These are phyloP conservation scores for Phytophthora constricta DNA, from an alignment of 352 stramenopile genomes.

Conservation along the genomic window DNA sequence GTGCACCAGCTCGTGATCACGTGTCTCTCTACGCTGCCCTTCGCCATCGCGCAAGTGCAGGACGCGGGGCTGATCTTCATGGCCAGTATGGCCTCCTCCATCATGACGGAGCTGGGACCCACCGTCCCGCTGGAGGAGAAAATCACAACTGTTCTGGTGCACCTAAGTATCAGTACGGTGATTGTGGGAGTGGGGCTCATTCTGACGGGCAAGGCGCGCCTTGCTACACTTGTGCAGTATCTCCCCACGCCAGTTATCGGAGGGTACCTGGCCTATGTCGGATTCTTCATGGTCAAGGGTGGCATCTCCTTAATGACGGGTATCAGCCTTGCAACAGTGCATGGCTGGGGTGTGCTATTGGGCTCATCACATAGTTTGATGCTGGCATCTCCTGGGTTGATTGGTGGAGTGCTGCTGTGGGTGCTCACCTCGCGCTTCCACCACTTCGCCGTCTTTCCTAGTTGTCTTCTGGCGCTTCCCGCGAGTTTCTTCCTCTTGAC, in stretches of 20 bases:
- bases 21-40: slow-evolving; percentile 91
- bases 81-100: slow-evolving; percentile 90
- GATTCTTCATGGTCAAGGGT: slow-evolving; percentile 95
- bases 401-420: slow-evolving; percentile 77
- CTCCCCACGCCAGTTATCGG: slow-evolving; percentile 95
- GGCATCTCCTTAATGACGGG: slow-evolving; percentile 89
- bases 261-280: slow-evolving; percentile 97
- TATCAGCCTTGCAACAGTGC: slow-evolving; percentile 67
- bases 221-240: slow-evolving; percentile 96
- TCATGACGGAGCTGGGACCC: slow-evolving; percentile 81
- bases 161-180: slow-evolving; percentile 91
- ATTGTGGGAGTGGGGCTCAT: slow-evolving; percentile 93
- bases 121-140: slow-evolving; percentile 55
- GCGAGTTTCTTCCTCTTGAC: slow-evolving; percentile 90
- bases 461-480: slow-evolving; percentile 56
- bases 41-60: slow-evolving; percentile 97
- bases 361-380: slow-evolving; percentile 58
- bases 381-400: slow-evolving; percentile 79
- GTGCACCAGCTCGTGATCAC: slow-evolving; percentile 96
- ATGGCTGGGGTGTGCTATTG: slow-evolving; percentile 74
- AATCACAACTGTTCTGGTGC: slow-evolving; percentile 93
- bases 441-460: slow-evolving; percentile 73
- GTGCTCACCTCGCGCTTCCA: slow-evolving; percentile 68
- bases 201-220: slow-evolving; percentile 83
- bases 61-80: slow-evolving; percentile 98